Percentiles rank a stretch among this genome's conserved stretches.
phyloP scores from a whole-genome alignment of 129 eudicot species.

The Ambrosia trifida region DNA sequence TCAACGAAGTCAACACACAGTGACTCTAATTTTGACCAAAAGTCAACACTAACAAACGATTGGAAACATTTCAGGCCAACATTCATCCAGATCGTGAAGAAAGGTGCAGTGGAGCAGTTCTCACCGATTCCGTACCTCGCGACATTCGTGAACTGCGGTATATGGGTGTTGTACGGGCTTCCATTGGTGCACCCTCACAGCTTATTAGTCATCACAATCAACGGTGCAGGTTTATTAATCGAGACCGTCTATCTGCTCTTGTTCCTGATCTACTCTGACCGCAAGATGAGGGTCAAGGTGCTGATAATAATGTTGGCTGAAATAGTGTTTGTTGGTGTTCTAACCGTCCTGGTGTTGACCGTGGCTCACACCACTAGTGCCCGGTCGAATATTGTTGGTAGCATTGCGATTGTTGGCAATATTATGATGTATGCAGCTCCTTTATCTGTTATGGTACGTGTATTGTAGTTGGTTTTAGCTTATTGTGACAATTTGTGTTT shows the following conservation, averaged over 20 bases:
- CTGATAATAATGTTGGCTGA: constrained; percentile 46
- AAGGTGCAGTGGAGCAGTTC: constrained; percentile 71
- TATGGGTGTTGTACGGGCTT: constrained; percentile 81
- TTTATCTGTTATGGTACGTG: constrained; percentile 73
- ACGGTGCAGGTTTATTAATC: constrained; percentile 60
- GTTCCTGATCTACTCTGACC: constrained; percentile 47
- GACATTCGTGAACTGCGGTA: constrained; percentile 69
- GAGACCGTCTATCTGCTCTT: constrained; percentile 61
- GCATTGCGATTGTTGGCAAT: constrained; percentile 57
- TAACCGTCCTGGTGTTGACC: constrained; percentile 43
- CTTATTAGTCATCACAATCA: constrained; percentile 50
- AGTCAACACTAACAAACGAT: neutral
- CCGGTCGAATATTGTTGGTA: constrained; percentile 61
- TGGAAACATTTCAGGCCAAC: constrained; percentile 66
- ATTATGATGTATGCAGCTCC: constrained; percentile 89
- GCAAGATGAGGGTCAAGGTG: constrained; percentile 44
- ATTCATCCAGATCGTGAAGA: constrained; percentile 63
- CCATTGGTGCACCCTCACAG: constrained; percentile 74
- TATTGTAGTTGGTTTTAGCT: neutral
- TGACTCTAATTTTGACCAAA: constrained; percentile 6
- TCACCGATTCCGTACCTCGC: constrained; percentile 76
- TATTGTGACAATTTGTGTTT: too few species aligned
- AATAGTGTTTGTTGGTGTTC: constrained; percentile 35
- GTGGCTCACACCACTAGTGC: constrained; percentile 48
- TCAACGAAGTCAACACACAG: neutral